A percentile compares a stretch with the other conserved stretches of the same genome.
Conservation (phyloP, 2,329 filamentous ascomycete species). For the Monosporascus ibericus region DNA sequence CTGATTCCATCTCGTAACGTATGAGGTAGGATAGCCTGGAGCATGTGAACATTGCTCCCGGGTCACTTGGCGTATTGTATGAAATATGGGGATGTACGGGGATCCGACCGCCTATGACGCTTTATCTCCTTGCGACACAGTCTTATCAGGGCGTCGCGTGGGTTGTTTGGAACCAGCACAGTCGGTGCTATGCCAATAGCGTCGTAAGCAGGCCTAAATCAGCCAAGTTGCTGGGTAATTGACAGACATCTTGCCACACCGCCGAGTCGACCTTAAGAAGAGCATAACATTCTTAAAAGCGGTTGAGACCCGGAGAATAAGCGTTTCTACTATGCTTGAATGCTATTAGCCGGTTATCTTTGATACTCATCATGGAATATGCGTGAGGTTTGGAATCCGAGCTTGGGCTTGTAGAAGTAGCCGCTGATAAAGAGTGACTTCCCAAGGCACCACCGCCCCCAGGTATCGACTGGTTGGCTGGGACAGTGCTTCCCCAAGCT, state of each 20-base stretch:
- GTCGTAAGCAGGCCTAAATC: not conserved
- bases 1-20: too few species aligned
- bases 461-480: conserved; percentile 1
- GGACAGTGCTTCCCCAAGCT: conserved; percentile 2
- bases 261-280: too few species aligned
- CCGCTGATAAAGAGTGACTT: not conserved
- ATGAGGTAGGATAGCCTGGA: too few species aligned
- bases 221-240: conserved; percentile 3
- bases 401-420: not conserved
- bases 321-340: not conserved
- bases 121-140: not conserved
- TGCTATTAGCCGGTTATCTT: not conserved
- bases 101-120: not conserved
- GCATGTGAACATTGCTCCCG: too few species aligned
- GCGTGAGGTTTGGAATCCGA: not conserved
- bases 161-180: not conserved
- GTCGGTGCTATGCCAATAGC: not conserved
- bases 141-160: not conserved
- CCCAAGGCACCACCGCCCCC: conserved; percentile 3
- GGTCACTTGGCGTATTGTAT: too few species aligned
- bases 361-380: not conserved
- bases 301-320: not conserved
- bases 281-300: not conserved
- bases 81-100: not conserved
- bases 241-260: too few species aligned